These are phyloP conservation scores for Arthroderma sp. DNA, from an alignment of 2,329 filamentous ascomycete genomes.

Conservation along the genomic window DNA sequence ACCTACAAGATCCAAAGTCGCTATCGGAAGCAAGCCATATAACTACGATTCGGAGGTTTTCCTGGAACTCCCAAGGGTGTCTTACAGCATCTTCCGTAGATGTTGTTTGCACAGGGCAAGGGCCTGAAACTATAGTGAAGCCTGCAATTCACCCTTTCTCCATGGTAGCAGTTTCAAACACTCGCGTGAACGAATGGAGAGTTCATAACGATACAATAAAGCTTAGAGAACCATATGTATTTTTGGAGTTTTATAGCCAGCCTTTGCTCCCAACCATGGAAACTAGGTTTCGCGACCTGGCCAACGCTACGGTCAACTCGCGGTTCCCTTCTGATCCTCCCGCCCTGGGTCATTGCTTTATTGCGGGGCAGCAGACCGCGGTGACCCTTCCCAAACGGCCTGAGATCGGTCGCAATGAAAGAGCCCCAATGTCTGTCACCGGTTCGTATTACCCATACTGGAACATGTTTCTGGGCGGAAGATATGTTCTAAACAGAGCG, in stretches of 20 bases:
- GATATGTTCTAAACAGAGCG: too few relatives aligned
- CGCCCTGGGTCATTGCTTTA: background rate
- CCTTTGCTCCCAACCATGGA: background rate
- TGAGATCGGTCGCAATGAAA: background rate
- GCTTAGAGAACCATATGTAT: background rate
- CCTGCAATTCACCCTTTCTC: background rate
- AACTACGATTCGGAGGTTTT: background rate
- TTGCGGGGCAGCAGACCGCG: background rate
- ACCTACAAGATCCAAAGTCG: background rate
- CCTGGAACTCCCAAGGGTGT: background rate
- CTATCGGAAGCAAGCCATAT: background rate
- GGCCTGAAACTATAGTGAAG: background rate
- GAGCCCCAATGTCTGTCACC: background rate
- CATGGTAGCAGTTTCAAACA: background rate
- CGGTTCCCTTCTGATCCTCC: background rate
- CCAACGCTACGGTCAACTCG: background rate
- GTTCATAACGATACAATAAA: background rate
- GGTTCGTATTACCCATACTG: background rate
- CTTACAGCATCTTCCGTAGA: background rate
- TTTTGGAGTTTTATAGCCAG: background rate
- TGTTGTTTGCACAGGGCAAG: background rate
- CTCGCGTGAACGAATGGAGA: background rate
- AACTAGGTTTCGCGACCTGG: background rate
- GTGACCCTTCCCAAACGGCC: background rate
- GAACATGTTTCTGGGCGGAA: too few relatives aligned